Base-by-base conservation (phyloP, 805 yeast species). In the Dipodascopsis uninucleata region DNA sequence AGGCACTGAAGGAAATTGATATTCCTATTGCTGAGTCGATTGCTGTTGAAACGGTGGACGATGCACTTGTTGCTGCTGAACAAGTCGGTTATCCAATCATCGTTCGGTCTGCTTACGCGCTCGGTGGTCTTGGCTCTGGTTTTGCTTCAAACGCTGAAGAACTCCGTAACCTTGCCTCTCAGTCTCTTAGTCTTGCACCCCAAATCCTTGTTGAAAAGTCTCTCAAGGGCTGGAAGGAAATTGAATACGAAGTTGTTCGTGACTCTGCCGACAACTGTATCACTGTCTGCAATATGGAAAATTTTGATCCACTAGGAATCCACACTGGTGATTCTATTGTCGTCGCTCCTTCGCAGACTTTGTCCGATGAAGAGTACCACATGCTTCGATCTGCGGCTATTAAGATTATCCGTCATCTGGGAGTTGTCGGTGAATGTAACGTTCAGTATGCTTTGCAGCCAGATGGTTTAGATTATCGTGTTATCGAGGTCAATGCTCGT, bases 281-380 rank as follows among this genome's bases (percentile, higher is more conserved):
- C 65, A 90, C 98, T 34, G 98, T 90, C 42, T 90, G 98, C 76
- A 90, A 90, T 70, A 90, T 90, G 98, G 98, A 90, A 72, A 90
- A 90, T 74, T 90, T 90, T 59, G 98, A 90, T 69, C 98, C 98
- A 34, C 78, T 90, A 58, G 98, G 98, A 59, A 84, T 90, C 61
- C 98, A 90, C 71, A 90, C 98, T 45, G 98, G 98, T 72, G 98
- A 90, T 68, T 93, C 98, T 32, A 93, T 90, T 60, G 98, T 90
- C 39, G 96, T 93, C 62, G 98, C 98, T 43, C 98, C 98, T 39
- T 88, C 97, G 33, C 98, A 90, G 71, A 90, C 98, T 31, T 72
- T 90, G 60, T 84, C 96, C 29, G 98, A 90, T 68, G 95, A 89
- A 66, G 98, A 90, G 65, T 90, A 86, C 71, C 95, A 90, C 71